Conservation (phyloP, 148 eudicot species). For the Fallopia convolvulus region DNA sequence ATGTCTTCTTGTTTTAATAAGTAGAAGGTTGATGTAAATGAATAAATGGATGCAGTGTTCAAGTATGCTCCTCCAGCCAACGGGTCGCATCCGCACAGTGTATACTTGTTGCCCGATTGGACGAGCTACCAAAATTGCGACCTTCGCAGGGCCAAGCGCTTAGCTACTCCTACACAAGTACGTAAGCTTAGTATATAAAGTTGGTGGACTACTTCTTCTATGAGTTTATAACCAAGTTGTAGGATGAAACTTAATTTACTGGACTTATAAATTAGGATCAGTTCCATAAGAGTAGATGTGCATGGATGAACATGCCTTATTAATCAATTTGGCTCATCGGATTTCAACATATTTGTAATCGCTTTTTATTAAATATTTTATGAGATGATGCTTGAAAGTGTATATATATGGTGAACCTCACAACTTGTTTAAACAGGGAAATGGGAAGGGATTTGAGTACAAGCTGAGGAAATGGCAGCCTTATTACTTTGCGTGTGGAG, state of each 20-base stretch:
- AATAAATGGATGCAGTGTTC: slow-evolving; percentile 38
- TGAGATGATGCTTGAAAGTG: too few relatives aligned
- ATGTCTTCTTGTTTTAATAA: too few relatives aligned
- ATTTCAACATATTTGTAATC: too few relatives aligned
- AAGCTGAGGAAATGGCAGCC: slow-evolving; percentile 52
- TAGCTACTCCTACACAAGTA: slow-evolving; percentile 31
- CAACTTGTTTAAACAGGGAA: slow-evolving; percentile 22
- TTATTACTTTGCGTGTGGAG: slow-evolving; percentile 68
- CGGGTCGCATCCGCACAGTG: slow-evolving; percentile 48
- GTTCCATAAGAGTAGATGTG: too few relatives aligned
- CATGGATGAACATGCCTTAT: too few relatives aligned
- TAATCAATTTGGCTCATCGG: too few relatives aligned
- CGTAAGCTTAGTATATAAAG: neutral
- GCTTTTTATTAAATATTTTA: too few relatives aligned
- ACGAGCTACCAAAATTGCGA: slow-evolving; percentile 62
- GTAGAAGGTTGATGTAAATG: neutral
- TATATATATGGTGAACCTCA: too few relatives aligned
- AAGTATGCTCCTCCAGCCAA: slow-evolving; percentile 49
- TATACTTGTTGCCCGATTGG: slow-evolving; percentile 51
- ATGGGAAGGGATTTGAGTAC: slow-evolving; percentile 53
- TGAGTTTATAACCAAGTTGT: too few relatives aligned
- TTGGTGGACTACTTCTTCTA: too few relatives aligned
- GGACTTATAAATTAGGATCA: too few relatives aligned
- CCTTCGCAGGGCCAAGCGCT: slow-evolving; percentile 30
- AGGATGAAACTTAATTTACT: too few relatives aligned